Base-by-base conservation (phyloP, 2,329 filamentous ascomycete genomes). In the Pseudopithomyces maydicus region DNA sequence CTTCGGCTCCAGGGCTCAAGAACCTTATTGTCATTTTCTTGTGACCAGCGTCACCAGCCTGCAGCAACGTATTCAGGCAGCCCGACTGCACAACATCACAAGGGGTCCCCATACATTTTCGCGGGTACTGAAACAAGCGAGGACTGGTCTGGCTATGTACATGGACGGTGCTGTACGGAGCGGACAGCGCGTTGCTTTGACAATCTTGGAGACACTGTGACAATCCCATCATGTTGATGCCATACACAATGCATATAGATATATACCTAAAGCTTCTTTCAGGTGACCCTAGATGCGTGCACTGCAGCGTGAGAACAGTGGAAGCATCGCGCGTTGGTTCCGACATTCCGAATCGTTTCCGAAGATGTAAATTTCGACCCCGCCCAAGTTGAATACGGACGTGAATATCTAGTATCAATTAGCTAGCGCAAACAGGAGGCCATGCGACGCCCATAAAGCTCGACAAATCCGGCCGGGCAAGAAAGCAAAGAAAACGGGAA, bases 61-160 rank as follows among this genome's bases (percentile, higher is more conserved):
- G n/a, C n/a, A n/a, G n/a, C n/a, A n/a, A n/a, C n/a, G n/a, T n/a
- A n/a, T n/a, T n/a, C n/a, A n/a, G n/a, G n/a, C n/a, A n/a, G n/a
- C n/a, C n/a, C n/a, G n/a, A n/a, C n/a, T n/a, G n/a, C n/a, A n/a
- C n/a, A n/a, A n/a, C n/a, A n/a, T n/a, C n/a, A n/a, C n/a, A n/a
- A n/a, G n/a, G n/a, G n/a, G n/a, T n/a, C n/a, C n/a, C n/a, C n/a
- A 26, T 85, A 3, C 79, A 85, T 61, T 86, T 85, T 61, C n/a
- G 82, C 78, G 2, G 84, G 84, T 0, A 85, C 83, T 0, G 84
- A 86, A 72, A 82, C 79, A 1, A 77, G 79, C 0, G 73, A 64
- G 2, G 78, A 81, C 55, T 86, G 83, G 83, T 82, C 81, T 53
- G 83, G 84, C n/a, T n/a, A n/a, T n/a, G 0, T 85, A 85, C 63